These are phyloP conservation scores for Phalaenopsis equestris DNA, from an alignment of 106 monocot genomes.

Conservation along the genomic window DNA sequence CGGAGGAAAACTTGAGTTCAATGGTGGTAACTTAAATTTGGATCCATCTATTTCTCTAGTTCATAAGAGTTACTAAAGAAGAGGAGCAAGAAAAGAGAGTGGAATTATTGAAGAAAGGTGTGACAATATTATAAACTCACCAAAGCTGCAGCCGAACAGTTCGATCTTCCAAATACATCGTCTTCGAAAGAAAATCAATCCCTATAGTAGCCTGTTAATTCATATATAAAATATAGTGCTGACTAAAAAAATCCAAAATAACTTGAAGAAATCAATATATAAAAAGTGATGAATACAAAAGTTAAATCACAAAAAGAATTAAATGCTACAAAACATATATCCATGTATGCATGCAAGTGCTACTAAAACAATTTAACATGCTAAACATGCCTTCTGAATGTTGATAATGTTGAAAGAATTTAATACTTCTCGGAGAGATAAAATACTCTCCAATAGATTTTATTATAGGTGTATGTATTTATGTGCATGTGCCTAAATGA, in stretches of 20 bases:
- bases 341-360: background rate
- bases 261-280: background rate
- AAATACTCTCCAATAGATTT: no score
- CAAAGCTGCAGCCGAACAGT: slow-evolving; percentile 29
- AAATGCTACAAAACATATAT: background rate
- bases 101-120: background rate
- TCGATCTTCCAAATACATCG: slow-evolving; percentile 28
- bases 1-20: background rate
- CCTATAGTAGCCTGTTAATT: slow-evolving; percentile 24
- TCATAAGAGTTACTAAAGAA: background rate
- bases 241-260: background rate
- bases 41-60: background rate
- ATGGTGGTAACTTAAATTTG: background rate
- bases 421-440: no score
- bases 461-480: no score
- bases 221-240: background rate
- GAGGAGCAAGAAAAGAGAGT: background rate
- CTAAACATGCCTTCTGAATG: background rate
- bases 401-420: background rate
- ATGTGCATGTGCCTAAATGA: no score
- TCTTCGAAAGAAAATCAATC: slow-evolving; percentile 30
- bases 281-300: background rate
- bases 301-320: background rate
- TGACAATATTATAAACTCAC: slow-evolving; percentile 6
- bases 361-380: background rate